Percentiles rank a stretch among this genome's conserved stretches.
phyloP scores from a whole-genome alignment of 352 stramenopile species.

The Aphanomyces astaci region DNA sequence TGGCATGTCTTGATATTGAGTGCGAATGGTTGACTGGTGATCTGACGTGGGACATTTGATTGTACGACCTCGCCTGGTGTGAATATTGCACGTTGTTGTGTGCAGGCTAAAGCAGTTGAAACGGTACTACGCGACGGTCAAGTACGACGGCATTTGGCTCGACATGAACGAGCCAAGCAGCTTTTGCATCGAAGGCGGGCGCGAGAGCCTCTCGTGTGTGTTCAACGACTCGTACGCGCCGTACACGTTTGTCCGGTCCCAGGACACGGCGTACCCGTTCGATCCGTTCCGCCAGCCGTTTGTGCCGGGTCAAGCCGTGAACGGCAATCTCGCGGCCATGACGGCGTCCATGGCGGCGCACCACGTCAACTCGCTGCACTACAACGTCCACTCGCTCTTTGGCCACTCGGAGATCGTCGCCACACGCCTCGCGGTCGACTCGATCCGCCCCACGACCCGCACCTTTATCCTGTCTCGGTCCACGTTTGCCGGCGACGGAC shows the following conservation, averaged over 20 bases:
- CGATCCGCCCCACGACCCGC: slow-evolving; percentile 45
- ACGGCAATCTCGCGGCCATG: slow-evolving; percentile 64
- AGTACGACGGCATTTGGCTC: slow-evolving; percentile 80
- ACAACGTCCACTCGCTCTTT: slow-evolving; percentile 83
- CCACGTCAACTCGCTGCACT: slow-evolving; percentile 64
- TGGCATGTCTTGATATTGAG: no score
- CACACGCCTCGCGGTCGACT: slow-evolving; percentile 42
- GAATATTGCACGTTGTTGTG: background rate
- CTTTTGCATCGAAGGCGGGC: slow-evolving; percentile 39
- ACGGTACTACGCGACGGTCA: slow-evolving; percentile 48
- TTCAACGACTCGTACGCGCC: slow-evolving; percentile 14
- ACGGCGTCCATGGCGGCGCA: slow-evolving; percentile 69
- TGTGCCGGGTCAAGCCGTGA: slow-evolving; percentile 41
- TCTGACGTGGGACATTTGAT: no score
- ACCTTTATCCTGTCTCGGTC: slow-evolving; percentile 60
- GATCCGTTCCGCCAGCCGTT: slow-evolving; percentile 77
- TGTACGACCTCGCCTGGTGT: background rate
- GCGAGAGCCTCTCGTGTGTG: slow-evolving; percentile 33
- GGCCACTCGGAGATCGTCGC: slow-evolving; percentile 50
- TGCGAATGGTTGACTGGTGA: no score
- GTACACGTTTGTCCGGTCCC: slow-evolving; percentile 49
- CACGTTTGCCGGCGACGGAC: slow-evolving; percentile 58
- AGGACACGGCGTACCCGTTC: slow-evolving; percentile 65
- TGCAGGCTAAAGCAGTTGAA: slow-evolving; percentile 38
- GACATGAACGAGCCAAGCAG: slow-evolving; percentile 75